phyloP scores from a whole-genome alignment of 2,329 filamentous ascomycete genomes.

The Botrytis aclada region DNA sequence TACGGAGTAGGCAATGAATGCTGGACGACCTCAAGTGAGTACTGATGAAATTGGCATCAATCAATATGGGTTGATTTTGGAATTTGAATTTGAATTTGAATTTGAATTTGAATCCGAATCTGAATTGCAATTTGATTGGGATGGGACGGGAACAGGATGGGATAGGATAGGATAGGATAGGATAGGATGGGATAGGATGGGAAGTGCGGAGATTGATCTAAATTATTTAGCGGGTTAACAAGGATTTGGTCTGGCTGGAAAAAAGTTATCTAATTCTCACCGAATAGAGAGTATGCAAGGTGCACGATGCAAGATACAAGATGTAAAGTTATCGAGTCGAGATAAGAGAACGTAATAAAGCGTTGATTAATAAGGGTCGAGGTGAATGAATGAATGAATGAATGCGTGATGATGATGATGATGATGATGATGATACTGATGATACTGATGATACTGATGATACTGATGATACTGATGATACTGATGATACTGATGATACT shows the following conservation, averaged over 20 bases:
- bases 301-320: neutral
- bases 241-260: neutral
- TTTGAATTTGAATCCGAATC: neutral
- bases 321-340: neutral
- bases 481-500: no score
- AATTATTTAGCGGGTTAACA: neutral
- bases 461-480: no score
- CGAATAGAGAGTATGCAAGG: conserved; percentile 9
- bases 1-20: neutral
- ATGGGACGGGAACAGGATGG: neutral
- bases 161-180: neutral
- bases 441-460: no score
- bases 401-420: no score
- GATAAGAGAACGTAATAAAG: neutral
- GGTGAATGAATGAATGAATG: no score
- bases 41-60: neutral
- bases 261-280: conserved; percentile 4
- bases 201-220: conserved; percentile 11
- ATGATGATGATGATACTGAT: no score
- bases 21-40: neutral
- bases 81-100: neutral
- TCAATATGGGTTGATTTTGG: neutral
- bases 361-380: neutral
- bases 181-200: neutral
- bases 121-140: neutral